Percentiles rank a stretch among this genome's conserved stretches.
Evolutionary conservation across 163 green algal species (phyloP).

Genomic region (Chlorella variabilis): DNA sequence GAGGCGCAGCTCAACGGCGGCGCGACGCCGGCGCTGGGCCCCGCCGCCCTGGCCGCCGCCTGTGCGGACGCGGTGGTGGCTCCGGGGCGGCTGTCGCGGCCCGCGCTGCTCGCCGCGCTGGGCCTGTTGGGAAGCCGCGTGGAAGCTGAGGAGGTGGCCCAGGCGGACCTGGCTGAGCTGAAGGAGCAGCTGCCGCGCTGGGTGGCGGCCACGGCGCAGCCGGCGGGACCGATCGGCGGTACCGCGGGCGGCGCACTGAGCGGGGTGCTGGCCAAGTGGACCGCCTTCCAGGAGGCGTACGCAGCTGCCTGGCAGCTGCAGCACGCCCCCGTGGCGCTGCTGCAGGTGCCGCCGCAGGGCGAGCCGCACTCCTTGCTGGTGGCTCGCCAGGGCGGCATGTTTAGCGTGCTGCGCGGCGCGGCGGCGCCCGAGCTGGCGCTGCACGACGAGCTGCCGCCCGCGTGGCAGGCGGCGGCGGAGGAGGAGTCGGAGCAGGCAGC

Average conservation of each 20-base stretch:
- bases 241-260: not conserved
- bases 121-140: not conserved
- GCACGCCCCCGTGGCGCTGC: constrained; percentile 25
- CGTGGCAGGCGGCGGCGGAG: not conserved
- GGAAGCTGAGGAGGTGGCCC: not conserved
- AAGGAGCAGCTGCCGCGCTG: constrained; percentile 21
- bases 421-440: not conserved
- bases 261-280: not conserved
- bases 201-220: constrained; percentile 12
- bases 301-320: not conserved
- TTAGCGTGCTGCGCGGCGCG: not conserved
- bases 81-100: constrained; percentile 30
- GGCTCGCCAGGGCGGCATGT: constrained; percentile 12
- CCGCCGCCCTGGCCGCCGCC: not conserved
- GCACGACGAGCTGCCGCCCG: not conserved
- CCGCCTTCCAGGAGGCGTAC: constrained; percentile 13
- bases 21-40: not conserved
- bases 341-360: constrained; percentile 19
- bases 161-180: constrained; percentile 11
- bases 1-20: constrained; percentile 6
- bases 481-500: not conserved
- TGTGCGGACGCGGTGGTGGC: constrained; percentile 20
- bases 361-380: constrained; percentile 8
- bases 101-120: constrained; percentile 26
- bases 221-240: not conserved